Evolutionary conservation across 2,329 filamentous ascomycete species (phyloP), one percentile per base, ranked within the genome.

Genomic region (Triangularia verruculosa): DNA sequence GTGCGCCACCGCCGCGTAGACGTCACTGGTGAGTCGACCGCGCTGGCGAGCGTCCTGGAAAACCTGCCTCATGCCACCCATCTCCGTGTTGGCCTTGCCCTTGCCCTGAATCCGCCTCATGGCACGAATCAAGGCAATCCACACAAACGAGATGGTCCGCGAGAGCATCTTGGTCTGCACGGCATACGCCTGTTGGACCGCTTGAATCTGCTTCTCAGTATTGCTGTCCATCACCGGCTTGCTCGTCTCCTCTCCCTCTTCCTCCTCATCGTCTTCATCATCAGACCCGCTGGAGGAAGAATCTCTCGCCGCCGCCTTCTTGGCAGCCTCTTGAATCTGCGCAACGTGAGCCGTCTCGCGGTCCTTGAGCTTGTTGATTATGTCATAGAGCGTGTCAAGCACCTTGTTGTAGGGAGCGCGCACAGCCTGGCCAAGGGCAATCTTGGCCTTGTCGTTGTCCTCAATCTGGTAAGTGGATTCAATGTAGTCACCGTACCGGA

Each of bases 101-200:
- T 93, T 92, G 66, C 95, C 96, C 76, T 98, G 93, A 15, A 98
- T 89, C 60, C 95, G 91, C 62, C 95, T 91, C 86, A 97, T 97
- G 3, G 94, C 91, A 58, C 95, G 89, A 78, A 97, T 96, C 64
- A 98, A 82, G 15, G 93, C 92, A 72, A 98, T 96, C 95, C 95
- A 99, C 4, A 93, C 89, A 72, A 92, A 93, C 0, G 95, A 96
- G 61, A 99, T 89, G 1, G 92, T 94, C 70, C 90, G 89, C 51
- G 90, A 94, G 22, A 98, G 83, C 15, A 90, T 81, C 27, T 89
- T 87, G 32, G 89, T 87, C 72, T 97, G 92, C 4, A 85, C 84
- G 7, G 86, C 85, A 72, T 91, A 90, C 11, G 87, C 87, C 65
- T 90, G 85, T 71, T 86, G 82, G 22, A 89, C 82, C 15, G 83